A percentile compares a stretch with the other conserved stretches of the same genome.
Conservation (phyloP, 345 rosid species). For the Lumnitzera littorea region DNA sequence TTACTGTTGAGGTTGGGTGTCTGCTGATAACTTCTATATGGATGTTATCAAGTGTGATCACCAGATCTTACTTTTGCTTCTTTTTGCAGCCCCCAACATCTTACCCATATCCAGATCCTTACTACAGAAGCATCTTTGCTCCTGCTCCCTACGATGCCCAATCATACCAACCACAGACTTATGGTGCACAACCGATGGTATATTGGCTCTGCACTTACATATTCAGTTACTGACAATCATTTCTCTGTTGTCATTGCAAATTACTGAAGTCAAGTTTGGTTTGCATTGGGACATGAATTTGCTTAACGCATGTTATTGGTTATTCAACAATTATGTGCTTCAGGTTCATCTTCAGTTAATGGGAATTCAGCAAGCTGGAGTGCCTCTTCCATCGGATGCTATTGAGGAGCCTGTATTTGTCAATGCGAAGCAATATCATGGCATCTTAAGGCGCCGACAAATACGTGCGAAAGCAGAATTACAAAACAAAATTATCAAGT, state of each 20-base stretch:
- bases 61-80: slow-evolving; percentile 11
- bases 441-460: slow-evolving; percentile 91
- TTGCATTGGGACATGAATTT: background rate
- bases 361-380: slow-evolving; percentile 98
- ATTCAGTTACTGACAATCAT: background rate
- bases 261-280: background rate
- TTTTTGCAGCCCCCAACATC: slow-evolving; percentile 56
- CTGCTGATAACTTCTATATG: background rate
- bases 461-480: slow-evolving; percentile 92
- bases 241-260: background rate
- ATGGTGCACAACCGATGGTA: slow-evolving; percentile 75
- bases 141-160: slow-evolving; percentile 81
- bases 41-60: background rate
- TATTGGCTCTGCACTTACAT: slow-evolving; percentile 8
- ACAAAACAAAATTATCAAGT: slow-evolving; percentile 52
- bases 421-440: slow-evolving; percentile 95
- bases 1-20: background rate
- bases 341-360: slow-evolving; percentile 90
- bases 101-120: slow-evolving; percentile 93
- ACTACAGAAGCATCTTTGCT: slow-evolving; percentile 88
- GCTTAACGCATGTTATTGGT: background rate
- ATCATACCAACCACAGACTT: slow-evolving; percentile 66
- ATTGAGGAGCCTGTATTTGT: slow-evolving; percentile 98
- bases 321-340: slow-evolving; percentile 5
- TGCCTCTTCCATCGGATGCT: slow-evolving; percentile 87